These are phyloP conservation scores for Candida ficus DNA, from an alignment of 805 yeast species.

Conservation along the genomic window DNA sequence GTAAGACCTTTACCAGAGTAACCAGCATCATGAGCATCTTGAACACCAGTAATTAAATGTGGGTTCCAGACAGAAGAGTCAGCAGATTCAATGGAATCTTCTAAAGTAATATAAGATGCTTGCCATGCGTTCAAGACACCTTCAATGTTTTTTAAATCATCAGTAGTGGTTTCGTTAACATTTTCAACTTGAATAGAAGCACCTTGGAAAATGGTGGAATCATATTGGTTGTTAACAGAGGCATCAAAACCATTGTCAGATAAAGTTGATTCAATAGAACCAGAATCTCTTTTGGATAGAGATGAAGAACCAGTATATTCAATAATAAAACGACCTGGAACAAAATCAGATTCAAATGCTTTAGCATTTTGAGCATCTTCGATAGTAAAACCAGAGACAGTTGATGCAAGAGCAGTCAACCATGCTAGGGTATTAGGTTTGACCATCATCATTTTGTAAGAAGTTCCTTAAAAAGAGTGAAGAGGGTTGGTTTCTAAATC, in stretches of 20 bases:
- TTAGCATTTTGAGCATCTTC: constrained; percentile 1
- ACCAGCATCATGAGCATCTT: constrained; percentile 5
- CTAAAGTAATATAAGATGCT: constrained; percentile 9
- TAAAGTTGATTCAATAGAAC: constrained; percentile 3
- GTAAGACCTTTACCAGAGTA: constrained; percentile 7
- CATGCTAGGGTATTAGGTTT: constrained; percentile 1
- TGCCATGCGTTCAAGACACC: constrained; percentile 15
- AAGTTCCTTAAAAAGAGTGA: no score
- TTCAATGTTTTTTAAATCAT: constrained; percentile 7
- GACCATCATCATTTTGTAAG: background rate
- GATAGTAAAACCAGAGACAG: constrained; percentile 1
- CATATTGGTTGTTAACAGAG: constrained; percentile 6
- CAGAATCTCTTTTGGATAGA: constrained; percentile 5
- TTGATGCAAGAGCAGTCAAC: constrained; percentile 2
- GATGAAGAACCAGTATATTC: constrained; percentile 8
- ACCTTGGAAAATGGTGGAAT: constrained; percentile 14
- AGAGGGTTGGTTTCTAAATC: no score
- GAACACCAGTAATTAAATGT: constrained; percentile 8
- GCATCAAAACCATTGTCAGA: constrained; percentile 7
- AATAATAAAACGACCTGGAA: constrained; percentile 14
- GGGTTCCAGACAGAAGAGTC: constrained; percentile 5
- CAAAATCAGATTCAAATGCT: constrained; percentile 1
- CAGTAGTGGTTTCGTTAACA: constrained; percentile 7
- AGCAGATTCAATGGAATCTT: background rate
- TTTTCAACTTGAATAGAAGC: constrained; percentile 9